Percentiles rank a stretch among this genome's conserved stretches.
These are phyloP conservation scores for Xylaria sp. DNA, from an alignment of 2,329 filamentous ascomycete species.

Conservation along the genomic window DNA sequence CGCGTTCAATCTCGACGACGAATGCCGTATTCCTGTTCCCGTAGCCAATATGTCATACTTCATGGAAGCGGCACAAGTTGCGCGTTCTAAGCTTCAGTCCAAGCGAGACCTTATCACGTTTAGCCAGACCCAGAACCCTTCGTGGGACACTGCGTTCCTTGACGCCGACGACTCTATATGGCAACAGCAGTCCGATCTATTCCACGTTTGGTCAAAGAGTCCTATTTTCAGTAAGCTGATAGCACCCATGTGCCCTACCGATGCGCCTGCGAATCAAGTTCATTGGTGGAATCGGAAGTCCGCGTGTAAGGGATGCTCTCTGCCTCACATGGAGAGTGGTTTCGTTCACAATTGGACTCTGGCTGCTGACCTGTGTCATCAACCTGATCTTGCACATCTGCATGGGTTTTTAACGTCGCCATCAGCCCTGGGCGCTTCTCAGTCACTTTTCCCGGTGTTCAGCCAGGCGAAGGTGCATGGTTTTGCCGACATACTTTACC, in stretches of 20 bases:
- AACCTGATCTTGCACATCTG: slow-evolving; percentile 60
- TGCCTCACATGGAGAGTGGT: slow-evolving; percentile 54
- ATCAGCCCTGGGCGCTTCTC: slow-evolving; percentile 55
- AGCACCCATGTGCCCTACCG: slow-evolving; percentile 57
- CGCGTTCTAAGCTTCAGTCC: slow-evolving; percentile 45
- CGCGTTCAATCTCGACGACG: slow-evolving; percentile 63
- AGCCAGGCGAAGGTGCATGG: slow-evolving; percentile 65
- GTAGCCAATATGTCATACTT: slow-evolving; percentile 55
- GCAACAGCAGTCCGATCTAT: slow-evolving; percentile 43
- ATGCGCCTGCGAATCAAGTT: slow-evolving; percentile 55
- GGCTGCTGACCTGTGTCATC: slow-evolving; percentile 60
- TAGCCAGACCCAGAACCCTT: slow-evolving; percentile 39
- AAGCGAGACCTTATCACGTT: slow-evolving; percentile 41
- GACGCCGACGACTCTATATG: slow-evolving; percentile 43
- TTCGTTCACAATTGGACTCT: slow-evolving; percentile 57
- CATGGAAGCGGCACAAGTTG: slow-evolving; percentile 44
- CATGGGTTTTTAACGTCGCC: slow-evolving; percentile 64
- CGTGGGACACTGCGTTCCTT: slow-evolving; percentile 44
- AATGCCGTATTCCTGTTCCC: slow-evolving; percentile 60
- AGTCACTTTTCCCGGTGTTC: slow-evolving; percentile 64
- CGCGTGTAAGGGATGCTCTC: slow-evolving; percentile 49
- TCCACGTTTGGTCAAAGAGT: slow-evolving; percentile 44
- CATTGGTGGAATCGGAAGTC: slow-evolving; percentile 55
- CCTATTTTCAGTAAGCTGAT: slow-evolving; percentile 53
- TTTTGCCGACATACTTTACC: slow-evolving; percentile 64